Conservation (phyloP, 345 rosid species). For the Salix koriyanagi region DNA sequence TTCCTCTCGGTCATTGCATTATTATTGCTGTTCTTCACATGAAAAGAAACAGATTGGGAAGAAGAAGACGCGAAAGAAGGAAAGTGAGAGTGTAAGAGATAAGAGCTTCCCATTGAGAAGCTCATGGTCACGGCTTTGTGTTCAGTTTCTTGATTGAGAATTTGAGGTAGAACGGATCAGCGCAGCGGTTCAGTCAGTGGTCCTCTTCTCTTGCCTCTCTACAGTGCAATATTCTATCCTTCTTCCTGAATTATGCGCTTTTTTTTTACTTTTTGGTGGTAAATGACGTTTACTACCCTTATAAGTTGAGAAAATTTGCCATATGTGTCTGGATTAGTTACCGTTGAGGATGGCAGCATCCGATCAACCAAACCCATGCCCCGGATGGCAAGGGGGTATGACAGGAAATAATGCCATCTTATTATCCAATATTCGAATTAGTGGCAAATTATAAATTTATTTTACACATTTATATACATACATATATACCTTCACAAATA, state of each 20-base stretch:
- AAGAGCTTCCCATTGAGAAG: constrained; percentile 46
- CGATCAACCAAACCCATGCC: too few species aligned
- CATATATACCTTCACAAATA: too few species aligned
- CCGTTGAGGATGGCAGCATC: too few species aligned
- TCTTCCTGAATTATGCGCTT: neutral
- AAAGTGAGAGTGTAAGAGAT: constrained; percentile 37
- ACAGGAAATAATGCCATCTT: too few species aligned
- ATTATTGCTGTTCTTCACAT: neutral
- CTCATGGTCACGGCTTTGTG: constrained; percentile 23
- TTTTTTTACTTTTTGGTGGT: too few species aligned
- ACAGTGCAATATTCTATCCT: neutral
- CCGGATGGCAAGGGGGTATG: too few species aligned
- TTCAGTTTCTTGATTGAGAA: neutral
- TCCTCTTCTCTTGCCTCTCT: neutral
- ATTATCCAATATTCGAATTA: too few species aligned
- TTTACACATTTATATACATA: too few species aligned
- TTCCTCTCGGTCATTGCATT: constrained; percentile 37
- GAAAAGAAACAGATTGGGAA: constrained; percentile 31
- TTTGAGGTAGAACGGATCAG: neutral
- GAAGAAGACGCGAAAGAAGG: constrained; percentile 25
- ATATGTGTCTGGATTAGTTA: too few species aligned
- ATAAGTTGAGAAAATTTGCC: too few species aligned
- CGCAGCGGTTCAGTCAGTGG: neutral
- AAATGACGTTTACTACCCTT: too few species aligned
- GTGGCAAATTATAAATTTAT: too few species aligned